Evolutionary conservation across 257 asterid genomes (phyloP).

Genomic region (Echium plantagineum): DNA sequence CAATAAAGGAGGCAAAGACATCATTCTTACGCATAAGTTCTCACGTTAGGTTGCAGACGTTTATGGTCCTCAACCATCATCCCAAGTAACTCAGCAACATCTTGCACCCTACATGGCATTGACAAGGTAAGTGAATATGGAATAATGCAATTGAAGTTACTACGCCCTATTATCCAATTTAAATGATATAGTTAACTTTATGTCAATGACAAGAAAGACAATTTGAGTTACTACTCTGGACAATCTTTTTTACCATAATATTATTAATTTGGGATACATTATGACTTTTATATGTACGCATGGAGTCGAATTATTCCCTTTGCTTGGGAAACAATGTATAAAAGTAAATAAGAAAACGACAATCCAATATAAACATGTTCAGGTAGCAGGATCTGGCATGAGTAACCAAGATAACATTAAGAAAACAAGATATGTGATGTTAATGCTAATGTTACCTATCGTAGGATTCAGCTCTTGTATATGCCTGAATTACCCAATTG

Average conservation of each 20-base stretch:
- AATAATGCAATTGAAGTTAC: neutral
- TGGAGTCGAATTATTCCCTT: neutral
- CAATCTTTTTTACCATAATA: no score
- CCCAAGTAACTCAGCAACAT: constrained; percentile 95
- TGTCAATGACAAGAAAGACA: no score
- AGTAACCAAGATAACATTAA: neutral
- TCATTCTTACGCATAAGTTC: constrained; percentile 89
- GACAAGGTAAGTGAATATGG: constrained; percentile 13
- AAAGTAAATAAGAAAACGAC: no score
- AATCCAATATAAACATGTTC: neutral
- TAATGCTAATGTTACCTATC: constrained; percentile 46
- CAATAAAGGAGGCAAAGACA: constrained; percentile 7
- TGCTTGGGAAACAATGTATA: neutral
- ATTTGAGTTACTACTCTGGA: no score
- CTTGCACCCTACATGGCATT: constrained; percentile 68
- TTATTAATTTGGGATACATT: no score
- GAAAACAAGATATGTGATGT: constrained; percentile 1
- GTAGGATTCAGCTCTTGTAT: constrained; percentile 94
- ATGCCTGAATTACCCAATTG: constrained; percentile 99
- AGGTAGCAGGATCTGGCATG: no score
- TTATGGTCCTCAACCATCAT: constrained; percentile 97
- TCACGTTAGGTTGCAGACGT: constrained; percentile 94
- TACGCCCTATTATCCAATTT: neutral
- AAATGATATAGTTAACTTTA: no score
- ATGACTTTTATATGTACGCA: no score